A percentile compares a stretch with the other conserved stretches of the same genome.
These are phyloP conservation scores for Auxenochlorella protothecoides DNA, from an alignment of 139 green algal genomes.

Conservation along the genomic window DNA sequence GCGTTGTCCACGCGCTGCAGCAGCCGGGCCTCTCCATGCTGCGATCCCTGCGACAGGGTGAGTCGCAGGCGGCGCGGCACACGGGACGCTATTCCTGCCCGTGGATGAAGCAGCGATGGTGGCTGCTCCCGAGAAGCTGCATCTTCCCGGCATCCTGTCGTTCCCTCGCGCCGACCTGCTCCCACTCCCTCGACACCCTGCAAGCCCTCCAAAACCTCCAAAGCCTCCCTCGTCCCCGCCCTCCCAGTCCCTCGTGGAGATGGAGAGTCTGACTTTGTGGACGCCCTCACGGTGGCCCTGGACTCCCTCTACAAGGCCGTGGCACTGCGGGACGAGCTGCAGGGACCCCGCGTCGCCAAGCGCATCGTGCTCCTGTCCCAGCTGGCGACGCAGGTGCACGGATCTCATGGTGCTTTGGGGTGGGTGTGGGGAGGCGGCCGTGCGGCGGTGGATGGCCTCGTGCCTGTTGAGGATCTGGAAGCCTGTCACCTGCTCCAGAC, in stretches of 20 bases:
- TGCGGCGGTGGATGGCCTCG: neutral
- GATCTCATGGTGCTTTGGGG: neutral
- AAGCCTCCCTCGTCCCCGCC: neutral
- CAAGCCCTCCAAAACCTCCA: neutral
- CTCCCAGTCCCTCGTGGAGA: slow-evolving; percentile 2
- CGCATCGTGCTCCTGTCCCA: slow-evolving; percentile 14
- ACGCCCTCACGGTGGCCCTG: slow-evolving; percentile 21
- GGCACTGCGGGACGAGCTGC: neutral
- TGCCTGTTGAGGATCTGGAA: neutral
- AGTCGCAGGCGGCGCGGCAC: neutral
- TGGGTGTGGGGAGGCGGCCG: neutral
- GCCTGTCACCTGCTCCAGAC: neutral
- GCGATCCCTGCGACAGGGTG: neutral
- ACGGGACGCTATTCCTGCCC: too few relatives aligned
- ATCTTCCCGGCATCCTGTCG: too few relatives aligned
- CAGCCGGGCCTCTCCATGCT: slow-evolving; percentile 5
- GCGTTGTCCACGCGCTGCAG: slow-evolving; percentile 1
- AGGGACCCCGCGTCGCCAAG: neutral
- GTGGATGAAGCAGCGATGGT: neutral
- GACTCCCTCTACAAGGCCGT: slow-evolving; percentile 3
- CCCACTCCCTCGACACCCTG: neutral
- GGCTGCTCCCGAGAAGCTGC: neutral
- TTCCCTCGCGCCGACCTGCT: neutral
- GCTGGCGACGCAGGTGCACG: neutral
- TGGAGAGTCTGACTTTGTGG: slow-evolving; percentile 15